A percentile compares a stretch with the other conserved stretches of the same genome.
phyloP scores from a whole-genome alignment of 208 protist species.

The Entamoeba moshkovskii region DNA sequence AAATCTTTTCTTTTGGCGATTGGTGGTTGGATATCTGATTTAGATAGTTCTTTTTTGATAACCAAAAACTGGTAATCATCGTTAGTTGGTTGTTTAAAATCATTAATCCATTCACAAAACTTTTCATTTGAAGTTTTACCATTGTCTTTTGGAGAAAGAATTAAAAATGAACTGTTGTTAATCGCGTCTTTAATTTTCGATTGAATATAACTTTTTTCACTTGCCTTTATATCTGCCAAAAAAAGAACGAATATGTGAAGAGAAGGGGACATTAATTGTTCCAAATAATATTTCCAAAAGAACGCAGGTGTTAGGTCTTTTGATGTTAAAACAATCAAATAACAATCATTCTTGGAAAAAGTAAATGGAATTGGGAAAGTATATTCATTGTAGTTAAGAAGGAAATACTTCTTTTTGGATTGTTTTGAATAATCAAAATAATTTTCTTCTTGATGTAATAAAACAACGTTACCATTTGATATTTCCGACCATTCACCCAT shows the following conservation, averaged over 20 bases:
- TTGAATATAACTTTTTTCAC: neutral
- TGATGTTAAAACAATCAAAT: neutral
- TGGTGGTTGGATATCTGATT: too few species aligned
- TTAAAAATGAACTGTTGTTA: neutral
- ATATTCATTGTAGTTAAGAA: neutral
- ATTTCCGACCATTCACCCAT: neutral
- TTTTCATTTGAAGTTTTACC: neutral
- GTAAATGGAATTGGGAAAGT: neutral
- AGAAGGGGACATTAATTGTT: neutral
- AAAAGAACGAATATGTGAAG: neutral
- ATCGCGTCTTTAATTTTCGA: neutral
- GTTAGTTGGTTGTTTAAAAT: too few species aligned
- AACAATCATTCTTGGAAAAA: neutral
- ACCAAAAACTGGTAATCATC: too few species aligned
- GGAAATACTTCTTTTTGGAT: neutral
- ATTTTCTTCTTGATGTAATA: neutral
- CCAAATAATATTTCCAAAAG: neutral
- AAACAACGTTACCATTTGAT: neutral
- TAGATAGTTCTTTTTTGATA: too few species aligned
- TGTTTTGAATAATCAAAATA: neutral
- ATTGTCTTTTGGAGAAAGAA: neutral
- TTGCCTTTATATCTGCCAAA: neutral
- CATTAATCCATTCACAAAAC: neutral
- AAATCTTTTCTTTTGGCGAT: too few species aligned
- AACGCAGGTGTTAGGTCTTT: neutral